A percentile compares a stretch with the other conserved stretches of the same genome.
Conservation (phyloP, 2,329 filamentous ascomycete genomes). For the Diaporthe eres region DNA sequence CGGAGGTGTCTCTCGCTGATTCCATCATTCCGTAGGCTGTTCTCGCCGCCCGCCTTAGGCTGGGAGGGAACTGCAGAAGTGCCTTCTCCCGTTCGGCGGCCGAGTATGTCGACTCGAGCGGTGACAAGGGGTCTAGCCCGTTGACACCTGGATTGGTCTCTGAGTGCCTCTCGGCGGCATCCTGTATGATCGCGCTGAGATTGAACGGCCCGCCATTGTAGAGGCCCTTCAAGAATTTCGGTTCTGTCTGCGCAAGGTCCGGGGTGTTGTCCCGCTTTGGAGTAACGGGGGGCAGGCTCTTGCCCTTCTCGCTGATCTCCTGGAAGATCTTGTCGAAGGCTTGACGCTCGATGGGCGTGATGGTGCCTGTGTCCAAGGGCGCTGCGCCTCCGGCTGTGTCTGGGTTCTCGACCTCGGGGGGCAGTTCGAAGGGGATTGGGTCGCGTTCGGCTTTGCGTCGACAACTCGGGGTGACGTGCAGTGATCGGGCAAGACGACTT, state of each 20-base stretch:
- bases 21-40: slow-evolving; percentile 54
- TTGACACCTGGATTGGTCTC: slow-evolving; percentile 30
- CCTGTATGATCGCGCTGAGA: slow-evolving; percentile 47
- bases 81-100: slow-evolving; percentile 52
- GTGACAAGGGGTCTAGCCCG: slow-evolving; percentile 42
- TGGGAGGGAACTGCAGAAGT: slow-evolving; percentile 57
- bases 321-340: slow-evolving; percentile 70
- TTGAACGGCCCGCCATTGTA: slow-evolving; percentile 41
- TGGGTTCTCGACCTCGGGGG: slow-evolving; percentile 51
- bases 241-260: slow-evolving; percentile 21
- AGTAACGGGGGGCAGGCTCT: slow-evolving; percentile 45
- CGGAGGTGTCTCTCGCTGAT: slow-evolving; percentile 30
- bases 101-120: slow-evolving; percentile 43
- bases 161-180: slow-evolving; percentile 44
- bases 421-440: slow-evolving; percentile 67
- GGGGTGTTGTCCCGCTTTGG: slow-evolving; percentile 42
- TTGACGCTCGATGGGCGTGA: slow-evolving; percentile 67
- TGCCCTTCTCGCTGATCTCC: slow-evolving; percentile 61
- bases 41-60: slow-evolving; percentile 56
- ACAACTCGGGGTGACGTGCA: slow-evolving; percentile 45
- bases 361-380: slow-evolving; percentile 58
- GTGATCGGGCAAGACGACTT: slow-evolving; percentile 47
- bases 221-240: slow-evolving; percentile 32
- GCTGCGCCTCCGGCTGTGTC: slow-evolving; percentile 44
- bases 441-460: slow-evolving; percentile 45